A percentile compares a stretch with the other conserved stretches of the same genome.
phyloP scores from a whole-genome alignment of 768 basidiomycete genomes.

The Suillus brevipes region DNA sequence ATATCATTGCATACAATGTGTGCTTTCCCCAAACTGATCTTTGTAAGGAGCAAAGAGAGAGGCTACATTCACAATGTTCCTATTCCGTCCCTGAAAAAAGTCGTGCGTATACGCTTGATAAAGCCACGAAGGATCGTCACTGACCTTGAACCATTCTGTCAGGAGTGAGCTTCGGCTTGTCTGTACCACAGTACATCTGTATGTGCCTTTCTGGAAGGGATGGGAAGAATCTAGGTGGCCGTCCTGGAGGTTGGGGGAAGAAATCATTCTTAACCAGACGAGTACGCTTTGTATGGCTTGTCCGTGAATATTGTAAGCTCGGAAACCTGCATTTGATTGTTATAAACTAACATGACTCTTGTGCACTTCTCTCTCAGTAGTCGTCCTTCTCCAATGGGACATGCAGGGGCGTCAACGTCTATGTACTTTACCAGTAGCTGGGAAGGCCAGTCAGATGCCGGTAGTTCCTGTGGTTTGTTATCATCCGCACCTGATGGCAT shows the following conservation, averaged over 20 bases:
- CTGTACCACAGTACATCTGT: constrained; percentile 64
- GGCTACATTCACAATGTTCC: too few relatives aligned
- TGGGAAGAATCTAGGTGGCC: constrained; percentile 48
- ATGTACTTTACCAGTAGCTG: neutral
- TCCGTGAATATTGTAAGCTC: constrained; percentile 49
- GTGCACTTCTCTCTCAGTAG: constrained; percentile 9
- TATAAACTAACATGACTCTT: neutral
- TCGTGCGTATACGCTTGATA: too few relatives aligned
- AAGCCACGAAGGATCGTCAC: too few relatives aligned
- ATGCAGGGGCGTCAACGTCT: neutral
- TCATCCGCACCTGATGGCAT: neutral
- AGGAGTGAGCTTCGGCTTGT: constrained; percentile 71
- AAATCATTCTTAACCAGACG: constrained; percentile 46
- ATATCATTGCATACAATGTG: too few relatives aligned
- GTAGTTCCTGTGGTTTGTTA: neutral
- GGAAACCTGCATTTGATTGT: neutral
- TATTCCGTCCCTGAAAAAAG: too few relatives aligned
- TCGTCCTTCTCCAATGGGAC: constrained; percentile 4
- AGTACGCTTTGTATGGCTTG: constrained; percentile 75
- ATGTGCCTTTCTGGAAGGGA: constrained; percentile 57
- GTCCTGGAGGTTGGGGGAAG: constrained; percentile 43
- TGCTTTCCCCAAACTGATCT: too few relatives aligned
- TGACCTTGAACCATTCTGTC: too few relatives aligned
- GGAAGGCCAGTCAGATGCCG: constrained; percentile 12
- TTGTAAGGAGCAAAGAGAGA: too few relatives aligned